phyloP scores from a whole-genome alignment of 148 eudicot species.

The Linanthus parryae region DNA sequence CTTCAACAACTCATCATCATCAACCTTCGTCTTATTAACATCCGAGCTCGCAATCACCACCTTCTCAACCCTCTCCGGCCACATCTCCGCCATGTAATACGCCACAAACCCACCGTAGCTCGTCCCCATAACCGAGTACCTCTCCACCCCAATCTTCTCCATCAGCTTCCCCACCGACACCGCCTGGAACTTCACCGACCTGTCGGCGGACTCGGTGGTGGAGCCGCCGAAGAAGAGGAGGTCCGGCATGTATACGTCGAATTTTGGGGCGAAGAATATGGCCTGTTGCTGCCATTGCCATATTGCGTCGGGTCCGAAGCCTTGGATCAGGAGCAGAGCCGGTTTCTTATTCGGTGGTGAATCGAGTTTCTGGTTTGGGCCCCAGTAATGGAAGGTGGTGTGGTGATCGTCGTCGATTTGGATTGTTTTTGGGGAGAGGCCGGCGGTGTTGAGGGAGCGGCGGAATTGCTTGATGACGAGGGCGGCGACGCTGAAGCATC shows the following conservation, averaged over 20 bases:
- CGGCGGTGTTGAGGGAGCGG: slow-evolving; percentile 26
- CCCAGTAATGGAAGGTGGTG: slow-evolving; percentile 52
- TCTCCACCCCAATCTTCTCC: slow-evolving; percentile 34
- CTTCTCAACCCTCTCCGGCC: slow-evolving; percentile 57
- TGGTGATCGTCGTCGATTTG: slow-evolving; percentile 21
- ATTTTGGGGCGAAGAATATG: slow-evolving; percentile 21
- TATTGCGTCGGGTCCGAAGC: slow-evolving; percentile 39
- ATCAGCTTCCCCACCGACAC: slow-evolving; percentile 23
- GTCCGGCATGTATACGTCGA: slow-evolving; percentile 40
- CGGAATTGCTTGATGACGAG: slow-evolving; percentile 25
- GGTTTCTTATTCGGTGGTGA: slow-evolving; percentile 26
- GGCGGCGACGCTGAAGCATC: slow-evolving; percentile 37
- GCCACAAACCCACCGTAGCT: slow-evolving; percentile 68
- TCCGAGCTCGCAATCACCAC: slow-evolving; percentile 53
- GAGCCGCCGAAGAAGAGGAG: slow-evolving; percentile 51
- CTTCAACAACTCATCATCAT: slow-evolving; percentile 27
- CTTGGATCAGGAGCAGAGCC: slow-evolving; percentile 34
- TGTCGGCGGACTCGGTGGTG: slow-evolving; percentile 11
- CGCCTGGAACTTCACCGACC: slow-evolving; percentile 56
- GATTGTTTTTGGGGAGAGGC: slow-evolving; percentile 23
- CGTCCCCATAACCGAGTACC: slow-evolving; percentile 42
- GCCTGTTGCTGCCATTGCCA: slow-evolving; percentile 57
- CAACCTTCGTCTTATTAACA: slow-evolving; percentile 28
- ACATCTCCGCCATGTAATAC: slow-evolving; percentile 38
- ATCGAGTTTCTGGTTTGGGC: slow-evolving; percentile 11